Conservation (phyloP, 139 green algal species). For the Dunaliella primolecta region DNA sequence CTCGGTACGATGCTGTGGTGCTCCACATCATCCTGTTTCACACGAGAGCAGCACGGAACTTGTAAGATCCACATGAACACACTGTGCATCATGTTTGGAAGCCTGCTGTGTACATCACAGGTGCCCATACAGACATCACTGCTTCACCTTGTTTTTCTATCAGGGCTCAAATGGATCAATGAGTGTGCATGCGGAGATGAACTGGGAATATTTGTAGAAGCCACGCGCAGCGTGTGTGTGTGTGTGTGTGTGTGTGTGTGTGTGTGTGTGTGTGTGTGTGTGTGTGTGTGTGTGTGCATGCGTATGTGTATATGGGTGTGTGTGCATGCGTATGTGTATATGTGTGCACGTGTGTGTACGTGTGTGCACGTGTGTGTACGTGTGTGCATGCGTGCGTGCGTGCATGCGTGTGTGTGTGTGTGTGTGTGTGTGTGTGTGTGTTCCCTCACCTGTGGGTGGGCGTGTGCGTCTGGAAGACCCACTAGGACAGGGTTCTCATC, state of each 20-base stretch:
- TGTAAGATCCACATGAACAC: too few species aligned
- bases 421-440: neutral
- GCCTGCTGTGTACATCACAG: too few species aligned
- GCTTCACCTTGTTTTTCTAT: too few species aligned
- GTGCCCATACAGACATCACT: too few species aligned
- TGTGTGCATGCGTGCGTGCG: neutral
- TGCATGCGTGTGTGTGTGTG: neutral
- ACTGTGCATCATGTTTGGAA: too few species aligned
- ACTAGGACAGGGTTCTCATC: neutral
- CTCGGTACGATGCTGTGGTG: neutral
- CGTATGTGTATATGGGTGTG: neutral
- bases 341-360: neutral
- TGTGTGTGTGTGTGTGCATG: neutral
- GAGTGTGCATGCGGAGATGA: too few species aligned
- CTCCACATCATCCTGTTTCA: neutral
- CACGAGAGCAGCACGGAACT: too few species aligned
- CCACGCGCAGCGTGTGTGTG: too few species aligned
- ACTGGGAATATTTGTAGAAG: too few species aligned
- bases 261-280: neutral
- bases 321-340: neutral
- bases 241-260: too few species aligned
- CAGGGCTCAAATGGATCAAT: too few species aligned
- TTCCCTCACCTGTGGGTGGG: neutral
- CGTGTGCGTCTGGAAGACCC: neutral
- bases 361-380: neutral